Conservation (phyloP, 2,329 filamentous ascomycete species). For the Hortaea sp. region DNA sequence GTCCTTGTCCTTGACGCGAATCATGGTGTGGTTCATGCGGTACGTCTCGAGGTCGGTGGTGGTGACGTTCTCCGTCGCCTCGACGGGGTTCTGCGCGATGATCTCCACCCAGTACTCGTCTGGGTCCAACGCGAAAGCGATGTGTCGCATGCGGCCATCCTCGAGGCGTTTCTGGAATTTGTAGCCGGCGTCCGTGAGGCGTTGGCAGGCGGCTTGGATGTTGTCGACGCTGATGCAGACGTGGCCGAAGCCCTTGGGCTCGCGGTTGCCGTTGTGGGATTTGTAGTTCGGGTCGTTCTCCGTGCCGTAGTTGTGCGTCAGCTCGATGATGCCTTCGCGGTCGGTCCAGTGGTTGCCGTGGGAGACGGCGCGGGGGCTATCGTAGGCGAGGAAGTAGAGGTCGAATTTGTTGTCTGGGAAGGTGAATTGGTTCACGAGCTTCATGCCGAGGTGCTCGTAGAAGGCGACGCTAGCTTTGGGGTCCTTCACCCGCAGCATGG, state of each 20-base stretch:
- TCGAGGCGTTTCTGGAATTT: constrained; percentile 89
- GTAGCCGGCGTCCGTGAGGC: constrained; percentile 83
- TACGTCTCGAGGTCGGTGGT: constrained; percentile 68
- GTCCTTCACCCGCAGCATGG: constrained; percentile 68
- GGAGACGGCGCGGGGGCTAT: constrained; percentile 64
- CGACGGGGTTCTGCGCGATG: constrained; percentile 59
- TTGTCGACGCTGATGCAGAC: constrained; percentile 60
- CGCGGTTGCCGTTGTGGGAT: constrained; percentile 80
- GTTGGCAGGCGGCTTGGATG: constrained; percentile 69
- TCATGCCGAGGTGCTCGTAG: constrained; percentile 88
- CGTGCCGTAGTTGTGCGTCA: constrained; percentile 78
- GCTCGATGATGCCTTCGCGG: constrained; percentile 68
- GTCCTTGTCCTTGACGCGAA: constrained; percentile 66
- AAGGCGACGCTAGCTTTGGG: constrained; percentile 76
- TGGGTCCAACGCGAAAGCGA: constrained; percentile 69
- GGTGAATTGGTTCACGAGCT: constrained; percentile 65
- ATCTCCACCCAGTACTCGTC: constrained; percentile 58
- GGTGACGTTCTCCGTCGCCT: constrained; percentile 61
- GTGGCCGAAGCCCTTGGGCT: constrained; percentile 79
- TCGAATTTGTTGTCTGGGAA: constrained; percentile 87
- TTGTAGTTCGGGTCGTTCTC: constrained; percentile 74
- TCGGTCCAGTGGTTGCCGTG: constrained; percentile 65
- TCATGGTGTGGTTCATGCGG: constrained; percentile 77
- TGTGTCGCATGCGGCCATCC: constrained; percentile 76
- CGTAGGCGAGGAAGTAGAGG: constrained; percentile 89